These are phyloP conservation scores for Thermochaetoides thermophila DNA, from an alignment of 495 filamentous ascomycete species.

Conservation along the genomic window DNA sequence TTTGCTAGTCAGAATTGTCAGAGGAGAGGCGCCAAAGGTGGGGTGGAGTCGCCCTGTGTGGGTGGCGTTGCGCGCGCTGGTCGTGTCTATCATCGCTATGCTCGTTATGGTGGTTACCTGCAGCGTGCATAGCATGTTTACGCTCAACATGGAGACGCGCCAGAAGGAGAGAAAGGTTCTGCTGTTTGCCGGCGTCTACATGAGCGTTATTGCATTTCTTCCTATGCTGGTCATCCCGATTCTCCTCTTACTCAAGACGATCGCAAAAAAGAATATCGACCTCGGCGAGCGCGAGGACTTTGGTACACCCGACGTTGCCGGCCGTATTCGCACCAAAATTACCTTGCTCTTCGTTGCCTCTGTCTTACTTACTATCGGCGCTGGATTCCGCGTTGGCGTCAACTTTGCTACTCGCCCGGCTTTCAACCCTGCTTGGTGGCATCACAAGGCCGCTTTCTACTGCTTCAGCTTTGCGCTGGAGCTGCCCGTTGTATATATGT, in stretches of 20 bases:
- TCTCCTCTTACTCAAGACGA: conserved; percentile 23
- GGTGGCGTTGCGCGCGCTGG: conserved; percentile 36
- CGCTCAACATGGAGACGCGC: conserved; percentile 34
- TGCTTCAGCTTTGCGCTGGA: conserved; percentile 65
- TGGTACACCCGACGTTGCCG: conserved; percentile 19
- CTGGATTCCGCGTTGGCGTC: conserved; percentile 48
- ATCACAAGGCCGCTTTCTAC: conserved; percentile 60
- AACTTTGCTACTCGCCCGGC: conserved; percentile 39
- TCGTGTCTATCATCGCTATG: conserved; percentile 40
- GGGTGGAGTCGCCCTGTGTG: no score
- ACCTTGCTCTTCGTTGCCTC: conserved; percentile 42
- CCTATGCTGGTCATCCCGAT: conserved; percentile 46
- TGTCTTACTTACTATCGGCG: conserved; percentile 50
- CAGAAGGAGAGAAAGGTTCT: conserved; percentile 46
- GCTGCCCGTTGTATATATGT: conserved; percentile 48
- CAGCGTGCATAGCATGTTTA: conserved; percentile 50
- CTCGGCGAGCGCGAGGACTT: conserved; percentile 13
- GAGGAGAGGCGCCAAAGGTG: conserved; percentile 23
- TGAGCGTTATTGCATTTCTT: conserved; percentile 54
- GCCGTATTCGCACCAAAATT: conserved; percentile 49
- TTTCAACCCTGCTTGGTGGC: conserved; percentile 48
- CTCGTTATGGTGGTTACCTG: conserved; percentile 56
- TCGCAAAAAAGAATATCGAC: background rate
- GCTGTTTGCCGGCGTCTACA: conserved; percentile 51
- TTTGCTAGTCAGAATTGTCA: conserved; percentile 58